Evolutionary conservation across 1,284 basidiomycete genomes (phyloP), one percentile per base, ranked within the genome.

Genomic region (Puccinia hordei): DNA sequence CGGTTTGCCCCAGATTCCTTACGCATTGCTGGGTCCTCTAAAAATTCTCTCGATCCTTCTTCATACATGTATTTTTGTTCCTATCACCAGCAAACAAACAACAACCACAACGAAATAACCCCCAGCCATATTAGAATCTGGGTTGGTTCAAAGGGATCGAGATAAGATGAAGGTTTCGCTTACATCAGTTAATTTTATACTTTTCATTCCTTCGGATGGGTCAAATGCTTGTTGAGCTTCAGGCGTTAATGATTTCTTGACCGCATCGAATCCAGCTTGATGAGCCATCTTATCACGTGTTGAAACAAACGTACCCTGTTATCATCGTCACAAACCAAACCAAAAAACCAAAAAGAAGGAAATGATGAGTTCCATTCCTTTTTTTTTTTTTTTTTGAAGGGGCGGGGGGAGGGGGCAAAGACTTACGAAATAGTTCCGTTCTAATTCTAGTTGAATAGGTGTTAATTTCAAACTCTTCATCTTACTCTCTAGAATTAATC

Each of bases 231-330:
- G 30, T 59, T 79, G 77, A 3, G 44, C 53, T 30, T 79, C 77
- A 6, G 77, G 77, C 49, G 68, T 71, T 38, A 79, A 30, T n/a
- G 2, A 35, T 57, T 59, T 57, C 49, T 79, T 79, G 30, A 79
- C 49, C 0, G 77, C 66, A 13, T 79, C 77, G 33, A 79, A 79
- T 4, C 77, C 77, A 1, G 68, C 77, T 63, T 79, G 77, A 44
- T 79, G 63, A 4, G 77, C 77, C 53, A 55, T 69, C 30, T 63
- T 79, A 13, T 41, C 57, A 22, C 9, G 61, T 22, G 30, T 51
- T 3, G 59, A 71, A 30, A 79, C 77, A 51, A 79, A 79, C 27
- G 51, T 46, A 24, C 33, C 53, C 77, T 79, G 4, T 38, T 13
- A 30, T 24, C 8, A 17, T 4, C 53, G 27, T n/a, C 53, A 19